Conservation (phyloP, 2,329 filamentous ascomycete genomes). For the Beauveria brongniartii region DNA sequence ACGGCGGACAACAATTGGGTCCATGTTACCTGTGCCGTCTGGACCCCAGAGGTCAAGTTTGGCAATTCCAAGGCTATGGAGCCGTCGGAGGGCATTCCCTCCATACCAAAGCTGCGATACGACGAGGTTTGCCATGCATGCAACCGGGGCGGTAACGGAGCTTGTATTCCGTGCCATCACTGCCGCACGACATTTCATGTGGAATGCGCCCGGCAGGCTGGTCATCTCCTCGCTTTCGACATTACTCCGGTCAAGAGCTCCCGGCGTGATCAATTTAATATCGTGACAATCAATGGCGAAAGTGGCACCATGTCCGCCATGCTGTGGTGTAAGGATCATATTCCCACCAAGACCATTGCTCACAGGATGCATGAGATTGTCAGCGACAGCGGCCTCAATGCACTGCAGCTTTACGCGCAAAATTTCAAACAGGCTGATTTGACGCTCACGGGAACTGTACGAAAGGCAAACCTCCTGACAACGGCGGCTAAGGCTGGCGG, state of each 20-base stretch:
- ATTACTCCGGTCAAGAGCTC: conserved; percentile 84
- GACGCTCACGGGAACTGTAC: conserved; percentile 80
- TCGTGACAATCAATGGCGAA: conserved; percentile 74
- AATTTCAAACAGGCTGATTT: conserved; percentile 94
- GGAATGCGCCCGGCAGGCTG: conserved; percentile 78
- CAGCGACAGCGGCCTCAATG: conserved; percentile 63
- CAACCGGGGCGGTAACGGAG: conserved; percentile 58
- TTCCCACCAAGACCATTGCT: conserved; percentile 60
- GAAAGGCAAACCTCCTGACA: conserved; percentile 76
- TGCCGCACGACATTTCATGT: conserved; percentile 68
- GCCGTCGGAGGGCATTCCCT: conserved; percentile 82
- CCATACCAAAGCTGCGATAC: conserved; percentile 65
- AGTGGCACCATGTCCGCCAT: conserved; percentile 75
- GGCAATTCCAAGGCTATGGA: conserved; percentile 74
- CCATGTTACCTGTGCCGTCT: conserved; percentile 86
- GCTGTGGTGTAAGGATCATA: conserved; percentile 88
- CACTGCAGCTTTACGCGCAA: conserved; percentile 76
- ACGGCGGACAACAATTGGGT: conserved; percentile 98
- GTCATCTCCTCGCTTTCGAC: conserved; percentile 82
- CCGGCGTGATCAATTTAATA: conserved; percentile 69
- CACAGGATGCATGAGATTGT: conserved; percentile 73
- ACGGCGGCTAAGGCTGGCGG: conserved; percentile 49
- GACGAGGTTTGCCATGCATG: conserved; percentile 78
- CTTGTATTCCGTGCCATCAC: conserved; percentile 74
- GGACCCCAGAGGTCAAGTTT: conserved; percentile 89